phyloP scores from a whole-genome alignment of 2,329 filamentous ascomycete genomes.

The Blastomyces silverae region DNA sequence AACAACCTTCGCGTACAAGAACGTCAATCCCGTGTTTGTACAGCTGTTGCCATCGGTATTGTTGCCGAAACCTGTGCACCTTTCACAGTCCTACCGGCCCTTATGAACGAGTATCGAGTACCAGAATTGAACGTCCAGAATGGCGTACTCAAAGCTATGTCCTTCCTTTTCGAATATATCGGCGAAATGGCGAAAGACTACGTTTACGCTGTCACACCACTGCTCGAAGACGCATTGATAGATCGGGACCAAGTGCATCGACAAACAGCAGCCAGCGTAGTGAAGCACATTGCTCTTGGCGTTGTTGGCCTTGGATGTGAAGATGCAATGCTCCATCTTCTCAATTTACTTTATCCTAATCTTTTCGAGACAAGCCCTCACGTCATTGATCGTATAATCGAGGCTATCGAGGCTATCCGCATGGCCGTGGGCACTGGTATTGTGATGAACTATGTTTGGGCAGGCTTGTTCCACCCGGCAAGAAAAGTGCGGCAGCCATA shows the following conservation, averaged over 20 bases:
- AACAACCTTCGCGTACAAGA: slow-evolving; percentile 97
- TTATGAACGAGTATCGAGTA: slow-evolving; percentile 99
- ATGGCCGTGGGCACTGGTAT: slow-evolving; percentile 88
- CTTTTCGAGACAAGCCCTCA: slow-evolving; percentile 96
- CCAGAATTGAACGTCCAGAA: slow-evolving; percentile 98
- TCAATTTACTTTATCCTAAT: slow-evolving; percentile 94
- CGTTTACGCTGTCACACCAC: slow-evolving; percentile 92
- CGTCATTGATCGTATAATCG: slow-evolving; percentile 95
- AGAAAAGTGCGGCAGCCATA: slow-evolving; percentile 91
- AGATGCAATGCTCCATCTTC: slow-evolving; percentile 95
- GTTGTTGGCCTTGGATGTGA: slow-evolving; percentile 97
- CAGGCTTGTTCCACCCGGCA: slow-evolving; percentile 92
- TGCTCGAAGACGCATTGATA: slow-evolving; percentile 94
- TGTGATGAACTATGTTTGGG: slow-evolving; percentile 98
- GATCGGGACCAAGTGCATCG: slow-evolving; percentile 97
- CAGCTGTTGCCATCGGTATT: slow-evolving; percentile 95
- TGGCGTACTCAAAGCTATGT: slow-evolving; percentile 91
- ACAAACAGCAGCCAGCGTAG: slow-evolving; percentile 90
- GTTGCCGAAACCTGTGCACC: slow-evolving; percentile 97
- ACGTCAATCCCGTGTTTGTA: slow-evolving; percentile 96
- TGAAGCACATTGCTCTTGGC: slow-evolving; percentile 95
- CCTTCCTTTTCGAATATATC: slow-evolving; percentile 98
- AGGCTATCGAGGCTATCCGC: slow-evolving; percentile 91
- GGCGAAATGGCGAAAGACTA: slow-evolving; percentile 99
- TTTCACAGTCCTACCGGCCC: slow-evolving; percentile 93